A percentile compares a stretch with the other conserved stretches of the same genome.
Evolutionary conservation across 345 rosid species (phyloP).

Genomic region (Lumnitzera littorea): DNA sequence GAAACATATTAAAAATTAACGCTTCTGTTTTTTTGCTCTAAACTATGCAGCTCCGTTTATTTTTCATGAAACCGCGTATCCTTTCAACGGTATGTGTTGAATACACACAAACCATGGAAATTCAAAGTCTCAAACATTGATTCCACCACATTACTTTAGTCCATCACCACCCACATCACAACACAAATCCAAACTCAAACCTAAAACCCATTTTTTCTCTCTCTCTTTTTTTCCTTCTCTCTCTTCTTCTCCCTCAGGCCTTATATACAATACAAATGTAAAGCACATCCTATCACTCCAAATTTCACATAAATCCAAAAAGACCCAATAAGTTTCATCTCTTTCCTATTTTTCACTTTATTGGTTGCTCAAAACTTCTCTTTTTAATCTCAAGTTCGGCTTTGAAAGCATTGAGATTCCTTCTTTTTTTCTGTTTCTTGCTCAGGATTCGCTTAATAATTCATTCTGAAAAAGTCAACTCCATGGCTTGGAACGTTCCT

Average conservation of each 20-base stretch:
- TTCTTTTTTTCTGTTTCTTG: not conserved
- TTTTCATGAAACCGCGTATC: conserved; percentile 27
- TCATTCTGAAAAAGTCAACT: conserved; percentile 16
- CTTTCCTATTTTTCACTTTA: too few relatives aligned
- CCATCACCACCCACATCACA: too few relatives aligned
- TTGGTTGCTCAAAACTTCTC: too few relatives aligned
- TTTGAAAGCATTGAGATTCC: too few relatives aligned
- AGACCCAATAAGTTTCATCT: too few relatives aligned
- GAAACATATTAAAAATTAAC: too few relatives aligned
- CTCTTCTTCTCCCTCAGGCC: not conserved
- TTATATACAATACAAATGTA: not conserved
- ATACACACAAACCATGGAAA: conserved; percentile 6
- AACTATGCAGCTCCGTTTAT: not conserved
- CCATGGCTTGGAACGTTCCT: conserved; percentile 42
- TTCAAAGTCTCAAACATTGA: conserved; percentile 26
- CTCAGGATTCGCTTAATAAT: conserved; percentile 8
- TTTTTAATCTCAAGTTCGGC: too few relatives aligned
- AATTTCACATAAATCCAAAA: not conserved
- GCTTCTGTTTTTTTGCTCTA: too few relatives aligned
- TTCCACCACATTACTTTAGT: not conserved
- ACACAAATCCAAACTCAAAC: too few relatives aligned
- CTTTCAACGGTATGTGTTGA: conserved; percentile 8
- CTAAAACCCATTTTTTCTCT: not conserved
- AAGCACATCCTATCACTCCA: not conserved
- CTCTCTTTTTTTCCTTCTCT: not conserved